Conservation (phyloP, 345 rosid species). For the Syzygium aqueum region DNA sequence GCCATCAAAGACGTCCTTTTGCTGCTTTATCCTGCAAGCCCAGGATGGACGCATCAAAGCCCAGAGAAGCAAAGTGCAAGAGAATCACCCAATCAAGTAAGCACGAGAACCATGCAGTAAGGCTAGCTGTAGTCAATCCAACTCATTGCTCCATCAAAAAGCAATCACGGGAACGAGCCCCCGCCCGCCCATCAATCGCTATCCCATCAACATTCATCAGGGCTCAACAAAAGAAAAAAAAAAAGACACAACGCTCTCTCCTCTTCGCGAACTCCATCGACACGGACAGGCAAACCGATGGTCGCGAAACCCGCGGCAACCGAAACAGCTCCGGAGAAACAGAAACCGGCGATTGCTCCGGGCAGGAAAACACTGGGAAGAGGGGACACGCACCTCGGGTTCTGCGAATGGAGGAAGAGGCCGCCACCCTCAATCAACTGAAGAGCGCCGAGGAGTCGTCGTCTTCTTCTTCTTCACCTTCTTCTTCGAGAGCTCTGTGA, state of each 20-base stretch:
- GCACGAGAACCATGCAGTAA: neutral
- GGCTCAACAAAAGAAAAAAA: neutral
- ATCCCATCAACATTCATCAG: neutral
- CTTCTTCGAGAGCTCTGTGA: neutral
- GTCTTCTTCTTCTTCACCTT: neutral
- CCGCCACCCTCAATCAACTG: neutral
- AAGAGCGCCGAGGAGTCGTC: neutral
- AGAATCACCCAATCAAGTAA: neutral
- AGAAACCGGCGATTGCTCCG: neutral
- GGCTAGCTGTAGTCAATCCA: neutral
- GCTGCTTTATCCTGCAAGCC: neutral
- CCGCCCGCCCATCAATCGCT: neutral
- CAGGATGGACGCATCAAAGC: neutral
- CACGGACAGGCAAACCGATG: neutral
- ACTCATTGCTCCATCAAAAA: neutral
- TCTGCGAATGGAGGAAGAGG: neutral
- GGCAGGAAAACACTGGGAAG: neutral
- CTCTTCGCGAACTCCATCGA: neutral
- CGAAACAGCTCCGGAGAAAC: neutral
- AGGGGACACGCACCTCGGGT: neutral
- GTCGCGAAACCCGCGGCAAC: neutral
- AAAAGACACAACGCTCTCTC: neutral
- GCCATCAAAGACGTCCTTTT: conserved; percentile 3
- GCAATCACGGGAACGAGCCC: neutral
- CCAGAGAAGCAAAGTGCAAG: neutral